Evolutionary conservation across 2,329 filamentous ascomycete genomes (phyloP), one percentile per base, ranked within the genome.

Genomic region (Diaporthe sp.): DNA sequence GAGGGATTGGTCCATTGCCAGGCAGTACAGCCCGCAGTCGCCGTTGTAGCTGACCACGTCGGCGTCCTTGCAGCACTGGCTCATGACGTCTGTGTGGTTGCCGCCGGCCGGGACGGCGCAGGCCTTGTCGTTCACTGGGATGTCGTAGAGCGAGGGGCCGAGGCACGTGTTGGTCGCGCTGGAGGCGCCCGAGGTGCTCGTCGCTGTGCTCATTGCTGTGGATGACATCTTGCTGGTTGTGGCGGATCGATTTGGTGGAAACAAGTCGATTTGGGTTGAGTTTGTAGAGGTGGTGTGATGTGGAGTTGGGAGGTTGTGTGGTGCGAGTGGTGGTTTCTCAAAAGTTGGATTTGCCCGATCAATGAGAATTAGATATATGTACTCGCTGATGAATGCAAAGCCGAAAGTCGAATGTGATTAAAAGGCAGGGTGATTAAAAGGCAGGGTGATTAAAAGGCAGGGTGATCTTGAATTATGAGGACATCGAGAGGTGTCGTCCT

Each of bases 11-110:
- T 78, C 84, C 53, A 81, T 79, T 0, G 84, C 85, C 22, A 85
- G 83, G 77, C 86, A 87, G 83, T 86, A 87, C 68, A 86, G 78
- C 15, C 82, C 84, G 80, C 85, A 75, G 32, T 70, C 56, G 47
- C 61, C 55, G 32, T 32, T 79, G 81, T 86, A 87, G 63, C 80
- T 79, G 37, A 82, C 77, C 15, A 86, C 81, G 13, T 80, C 79
- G 37, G 84, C 83, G 2, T 77, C 58, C n/a, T 81, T 78, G 80
- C 74, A 75, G 72, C 74, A 75, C 37, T 47, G 7, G 27, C 68
- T 37, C 72, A 75, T 84, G 74, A 86, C 81, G 50, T 83, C 80
- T 69, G 84, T 82, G 81, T 85, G 80, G 76, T 86, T 85, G 7
- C 80, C 79, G 75, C 79, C 80, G 73, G 80, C 80, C 35, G 83